phyloP scores from a whole-genome alignment of 1,139 yeast species.

The Entelexis paramagnoliae region DNA sequence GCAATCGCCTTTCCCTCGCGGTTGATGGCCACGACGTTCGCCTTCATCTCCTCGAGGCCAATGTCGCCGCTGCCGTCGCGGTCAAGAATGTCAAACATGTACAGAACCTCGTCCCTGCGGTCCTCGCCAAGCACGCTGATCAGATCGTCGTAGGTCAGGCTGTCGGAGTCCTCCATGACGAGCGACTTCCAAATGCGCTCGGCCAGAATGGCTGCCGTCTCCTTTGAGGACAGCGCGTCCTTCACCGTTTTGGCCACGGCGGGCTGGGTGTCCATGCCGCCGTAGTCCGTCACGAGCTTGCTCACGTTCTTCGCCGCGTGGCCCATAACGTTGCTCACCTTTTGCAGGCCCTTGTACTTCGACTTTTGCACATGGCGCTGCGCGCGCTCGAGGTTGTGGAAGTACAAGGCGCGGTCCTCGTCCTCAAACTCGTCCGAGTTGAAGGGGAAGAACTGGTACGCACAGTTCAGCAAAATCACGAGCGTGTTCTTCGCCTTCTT shows the following conservation, averaged over 20 bases:
- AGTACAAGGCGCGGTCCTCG: slow-evolving; percentile 31
- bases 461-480: slow-evolving; percentile 30
- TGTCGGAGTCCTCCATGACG: slow-evolving; percentile 35
- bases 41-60: slow-evolving; percentile 34
- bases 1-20: slow-evolving; percentile 33
- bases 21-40: slow-evolving; percentile 31
- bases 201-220: slow-evolving; percentile 31
- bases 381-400: slow-evolving; percentile 28
- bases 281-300: slow-evolving; percentile 28
- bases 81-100: slow-evolving; percentile 33
- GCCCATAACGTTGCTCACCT: slow-evolving; percentile 27
- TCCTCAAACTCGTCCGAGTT: slow-evolving; percentile 33
- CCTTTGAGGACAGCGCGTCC: slow-evolving; percentile 30
- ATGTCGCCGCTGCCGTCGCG: slow-evolving; percentile 34
- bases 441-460: slow-evolving; percentile 34
- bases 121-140: slow-evolving; percentile 32
- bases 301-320: slow-evolving; percentile 29
- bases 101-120: slow-evolving; percentile 30
- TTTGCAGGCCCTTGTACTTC: slow-evolving; percentile 26
- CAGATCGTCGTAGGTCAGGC: slow-evolving; percentile 32
- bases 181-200: slow-evolving; percentile 37
- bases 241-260: slow-evolving; percentile 28
- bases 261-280: slow-evolving; percentile 27
- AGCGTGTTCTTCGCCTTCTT: slow-evolving; percentile 31
- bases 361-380: slow-evolving; percentile 12